A percentile compares a stretch with the other conserved stretches of the same genome.
These are phyloP conservation scores for Lachancea mirantina DNA, from an alignment of 805 yeast species.

Conservation along the genomic window DNA sequence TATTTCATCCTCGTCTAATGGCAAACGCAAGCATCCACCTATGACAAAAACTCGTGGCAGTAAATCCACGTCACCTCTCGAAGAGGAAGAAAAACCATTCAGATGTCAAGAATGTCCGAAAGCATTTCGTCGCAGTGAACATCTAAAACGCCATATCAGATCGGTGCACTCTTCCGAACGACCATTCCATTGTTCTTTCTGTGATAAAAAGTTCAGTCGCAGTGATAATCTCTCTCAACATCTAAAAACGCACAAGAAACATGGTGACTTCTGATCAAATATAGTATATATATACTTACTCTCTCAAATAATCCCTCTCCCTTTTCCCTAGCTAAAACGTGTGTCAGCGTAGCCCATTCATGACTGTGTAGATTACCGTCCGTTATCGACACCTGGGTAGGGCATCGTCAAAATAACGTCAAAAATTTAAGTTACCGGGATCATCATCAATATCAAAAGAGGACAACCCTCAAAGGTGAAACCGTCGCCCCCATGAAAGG, in stretches of 20 bases:
- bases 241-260: conserved; percentile 43
- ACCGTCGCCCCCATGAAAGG: no score
- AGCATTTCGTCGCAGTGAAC: conserved; percentile 55
- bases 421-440: no score
- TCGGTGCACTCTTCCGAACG: conserved; percentile 56
- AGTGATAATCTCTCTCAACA: conserved; percentile 65
- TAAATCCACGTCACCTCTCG: conserved; percentile 12
- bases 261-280: conserved; percentile 24
- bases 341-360: no score
- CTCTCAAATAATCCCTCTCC: no score
- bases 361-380: no score
- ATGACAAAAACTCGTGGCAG: conserved; percentile 7
- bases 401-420: no score
- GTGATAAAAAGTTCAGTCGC: conserved; percentile 57
- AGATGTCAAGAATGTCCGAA: conserved; percentile 34
- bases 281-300: no score
- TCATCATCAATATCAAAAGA: no score
- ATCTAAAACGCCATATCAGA: conserved; percentile 58
- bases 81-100: conserved; percentile 32
- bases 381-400: no score
- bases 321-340: no score
- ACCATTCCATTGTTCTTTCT: conserved; percentile 51
- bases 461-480: no score
- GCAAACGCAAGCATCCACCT: conserved; percentile 5
- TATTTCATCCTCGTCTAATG: no score